Evolutionary conservation across 257 asterid genomes (phyloP).

Genomic region (Solanum bukasovii): DNA sequence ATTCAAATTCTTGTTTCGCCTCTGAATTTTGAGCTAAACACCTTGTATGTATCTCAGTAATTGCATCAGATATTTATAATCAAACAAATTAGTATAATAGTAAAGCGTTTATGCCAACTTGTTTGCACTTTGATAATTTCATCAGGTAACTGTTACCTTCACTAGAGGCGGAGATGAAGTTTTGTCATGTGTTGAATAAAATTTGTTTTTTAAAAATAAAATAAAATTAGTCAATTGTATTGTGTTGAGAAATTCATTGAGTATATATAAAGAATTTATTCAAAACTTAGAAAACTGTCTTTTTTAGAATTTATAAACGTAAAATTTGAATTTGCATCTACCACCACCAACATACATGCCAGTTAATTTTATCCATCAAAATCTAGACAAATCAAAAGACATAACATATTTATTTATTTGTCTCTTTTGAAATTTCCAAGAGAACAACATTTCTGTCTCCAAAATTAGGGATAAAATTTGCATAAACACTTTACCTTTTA

Average conservation of each 20-base stretch:
- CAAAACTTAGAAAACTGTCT: not conserved
- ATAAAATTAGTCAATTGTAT: not conserved
- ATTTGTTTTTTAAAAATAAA: not conserved
- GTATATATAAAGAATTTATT: not conserved
- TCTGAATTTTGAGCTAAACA: too few species aligned
- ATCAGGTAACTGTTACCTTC: not conserved
- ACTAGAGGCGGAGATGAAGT: conserved; percentile 24
- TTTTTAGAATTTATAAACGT: not conserved
- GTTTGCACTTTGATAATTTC: not conserved
- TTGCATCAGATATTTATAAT: not conserved
- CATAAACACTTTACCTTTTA: too few species aligned
- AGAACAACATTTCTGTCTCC: too few species aligned
- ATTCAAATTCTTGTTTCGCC: too few species aligned
- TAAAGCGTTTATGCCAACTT: not conserved
- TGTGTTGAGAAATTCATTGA: not conserved
- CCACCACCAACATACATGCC: not conserved
- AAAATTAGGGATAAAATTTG: too few species aligned
- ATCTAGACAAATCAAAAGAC: not conserved
- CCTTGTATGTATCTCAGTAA: not conserved
- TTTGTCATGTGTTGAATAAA: not conserved
- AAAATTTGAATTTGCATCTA: not conserved
- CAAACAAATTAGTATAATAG: not conserved
- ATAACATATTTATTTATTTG: not conserved
- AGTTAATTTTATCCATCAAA: not conserved
- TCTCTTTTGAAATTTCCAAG: not conserved